Evolutionary conservation across 352 stramenopile genomes (phyloP).

Genomic region (Phytophthora gonapodyides): DNA sequence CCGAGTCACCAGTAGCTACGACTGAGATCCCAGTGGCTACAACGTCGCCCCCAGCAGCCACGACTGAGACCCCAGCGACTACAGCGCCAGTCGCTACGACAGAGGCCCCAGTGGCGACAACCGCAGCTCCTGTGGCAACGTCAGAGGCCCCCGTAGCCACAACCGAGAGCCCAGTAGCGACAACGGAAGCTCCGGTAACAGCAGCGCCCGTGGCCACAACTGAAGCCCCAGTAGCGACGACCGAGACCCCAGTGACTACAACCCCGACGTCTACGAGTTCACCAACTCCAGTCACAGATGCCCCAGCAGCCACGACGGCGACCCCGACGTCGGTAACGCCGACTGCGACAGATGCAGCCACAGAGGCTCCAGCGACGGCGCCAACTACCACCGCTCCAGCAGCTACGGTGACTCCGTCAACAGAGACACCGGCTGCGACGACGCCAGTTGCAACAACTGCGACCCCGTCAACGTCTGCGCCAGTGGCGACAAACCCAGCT

Average conservation of each 20-base stretch:
- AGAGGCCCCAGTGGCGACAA: neutral
- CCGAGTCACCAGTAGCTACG: neutral
- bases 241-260: neutral
- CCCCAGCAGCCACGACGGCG: neutral
- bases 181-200: neutral
- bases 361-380: neutral
- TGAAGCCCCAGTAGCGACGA: neutral
- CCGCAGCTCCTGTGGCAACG: neutral
- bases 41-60: neutral
- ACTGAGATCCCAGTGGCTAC: neutral
- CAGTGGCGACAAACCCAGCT: neutral
- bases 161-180: neutral
- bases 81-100: neutral
- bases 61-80: neutral
- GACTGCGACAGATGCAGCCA: neutral
- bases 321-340: neutral
- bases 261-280: neutral
- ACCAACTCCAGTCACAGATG: neutral
- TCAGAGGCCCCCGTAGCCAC: neutral
- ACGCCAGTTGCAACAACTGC: conserved; percentile 1
- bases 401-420: neutral
- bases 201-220: neutral
- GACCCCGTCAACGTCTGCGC: neutral
- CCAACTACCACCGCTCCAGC: neutral
- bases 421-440: neutral